Base-by-base conservation (phyloP, 805 yeast species). In the Candida xiaguanensis region DNA sequence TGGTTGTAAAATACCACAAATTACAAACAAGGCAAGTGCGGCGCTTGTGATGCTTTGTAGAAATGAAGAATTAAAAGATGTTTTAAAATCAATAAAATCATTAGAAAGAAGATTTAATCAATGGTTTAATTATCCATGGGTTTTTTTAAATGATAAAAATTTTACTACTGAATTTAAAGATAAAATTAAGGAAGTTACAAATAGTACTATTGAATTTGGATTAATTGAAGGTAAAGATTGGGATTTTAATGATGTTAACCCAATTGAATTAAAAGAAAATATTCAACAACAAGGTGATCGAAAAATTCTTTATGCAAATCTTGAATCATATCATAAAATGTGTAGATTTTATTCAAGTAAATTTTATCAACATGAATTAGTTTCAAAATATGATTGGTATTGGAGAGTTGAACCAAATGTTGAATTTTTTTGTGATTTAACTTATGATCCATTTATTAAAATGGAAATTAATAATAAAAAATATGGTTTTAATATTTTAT, bases 321-420 rank as follows among this genome's bases (percentile, higher is more conserved):
- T 80, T 69, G 82, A 75, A 36, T 78, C 91, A 5, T 93, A 91
- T 56, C 97, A 91, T 59, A 83, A 85, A 54, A 91, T 91, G 98
- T 91, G 98, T 58, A 73, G 96, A n/a, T 90, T 82, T 57, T 87
- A 85, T 55, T 79, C 95, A 0, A 95, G 96, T 1, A 70, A 71
- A 41, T 91, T 91, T 55, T 87, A 77, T 63, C 77, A 81, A 43
- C 96, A 91, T 58, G 85, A 84, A 5, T 55, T 86, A 45, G 82
- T 91, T 31, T 61, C 61, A 36, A 73, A 78, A 43, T 72, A 79
- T 40, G 88, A 89, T 45, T 91, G 96, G 95, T 91, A 89, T 63
- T 90, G 97, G 96, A 73, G 98, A 40, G 88, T 93, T 9, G 99
- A 93, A 59, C 98, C 98, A 3, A 84, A 84, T 47, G 93, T 91